These are phyloP conservation scores for Dendrobium nobile DNA, from an alignment of 106 monocot genomes.

Conservation along the genomic window DNA sequence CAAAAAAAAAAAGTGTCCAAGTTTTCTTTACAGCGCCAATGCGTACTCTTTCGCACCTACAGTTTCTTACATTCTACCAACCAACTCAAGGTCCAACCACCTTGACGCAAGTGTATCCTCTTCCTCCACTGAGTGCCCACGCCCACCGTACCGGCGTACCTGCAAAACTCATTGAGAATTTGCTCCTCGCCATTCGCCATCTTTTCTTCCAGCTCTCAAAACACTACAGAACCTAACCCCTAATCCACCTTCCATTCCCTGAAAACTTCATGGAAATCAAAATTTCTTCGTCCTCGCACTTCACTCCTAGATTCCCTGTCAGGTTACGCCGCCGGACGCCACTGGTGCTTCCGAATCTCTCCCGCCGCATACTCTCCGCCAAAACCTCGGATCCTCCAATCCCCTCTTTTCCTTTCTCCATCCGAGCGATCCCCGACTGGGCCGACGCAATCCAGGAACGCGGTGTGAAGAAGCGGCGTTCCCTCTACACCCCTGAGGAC, in stretches of 20 bases:
- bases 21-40: too few relatives aligned
- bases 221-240: neutral
- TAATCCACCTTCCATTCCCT: neutral
- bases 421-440: constrained; percentile 56
- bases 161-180: too few relatives aligned
- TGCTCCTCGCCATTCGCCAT: too few relatives aligned
- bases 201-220: neutral
- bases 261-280: neutral
- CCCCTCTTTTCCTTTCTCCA: neutral
- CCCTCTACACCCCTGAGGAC: constrained; percentile 53
- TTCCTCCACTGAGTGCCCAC: too few relatives aligned
- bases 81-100: too few relatives aligned
- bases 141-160: too few relatives aligned
- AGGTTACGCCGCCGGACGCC: neutral
- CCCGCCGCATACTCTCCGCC: constrained; percentile 1
- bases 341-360: neutral
- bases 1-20: too few relatives aligned
- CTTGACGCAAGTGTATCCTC: too few relatives aligned
- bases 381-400: neutral
- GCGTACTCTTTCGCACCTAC: too few relatives aligned
- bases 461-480: constrained; percentile 40
- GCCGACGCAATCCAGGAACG: constrained; percentile 67
- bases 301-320: neutral
- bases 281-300: neutral
- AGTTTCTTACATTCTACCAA: too few relatives aligned